A percentile compares a stretch with the other conserved stretches of the same genome.
Evolutionary conservation across 2,329 filamentous ascomycete genomes (phyloP).

Genomic region (Trichocomaceae sp.): DNA sequence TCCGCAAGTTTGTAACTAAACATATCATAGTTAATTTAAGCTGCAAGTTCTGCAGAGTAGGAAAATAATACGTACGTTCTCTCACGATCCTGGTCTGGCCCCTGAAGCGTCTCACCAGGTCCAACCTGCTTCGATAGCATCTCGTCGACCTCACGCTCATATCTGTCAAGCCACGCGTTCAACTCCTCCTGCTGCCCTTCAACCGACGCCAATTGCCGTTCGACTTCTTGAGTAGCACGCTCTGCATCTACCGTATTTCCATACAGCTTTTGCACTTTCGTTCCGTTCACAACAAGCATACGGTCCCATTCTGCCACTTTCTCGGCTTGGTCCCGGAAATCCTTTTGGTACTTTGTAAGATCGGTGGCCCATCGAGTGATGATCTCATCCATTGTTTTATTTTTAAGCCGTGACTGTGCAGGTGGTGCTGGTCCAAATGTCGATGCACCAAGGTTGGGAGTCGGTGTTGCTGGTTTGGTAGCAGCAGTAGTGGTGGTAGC

Average conservation of each 20-base stretch:
- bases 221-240: conserved; percentile 85
- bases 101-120: conserved; percentile 67
- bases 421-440: conserved; percentile 76
- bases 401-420: conserved; percentile 78
- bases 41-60: neutral
- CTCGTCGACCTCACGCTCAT: conserved; percentile 85
- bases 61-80: conserved; percentile 57
- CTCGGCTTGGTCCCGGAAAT: conserved; percentile 84
- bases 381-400: conserved; percentile 99
- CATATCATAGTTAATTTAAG: conserved; percentile 19
- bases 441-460: conserved; percentile 56
- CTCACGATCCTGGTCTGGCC: conserved; percentile 92
- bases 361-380: conserved; percentile 95
- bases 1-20: conserved; percentile 78
- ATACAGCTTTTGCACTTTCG: conserved; percentile 91
- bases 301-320: conserved; percentile 89
- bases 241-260: conserved; percentile 89
- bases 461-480: conserved; percentile 23
- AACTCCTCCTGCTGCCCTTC: conserved; percentile 92
- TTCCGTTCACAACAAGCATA: conserved; percentile 83
- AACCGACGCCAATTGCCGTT: conserved; percentile 80
- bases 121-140: conserved; percentile 75
- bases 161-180: conserved; percentile 78
- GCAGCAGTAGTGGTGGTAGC: conserved; percentile 26
- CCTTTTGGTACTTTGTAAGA: conserved; percentile 90